phyloP scores from a whole-genome alignment of 78 protist genomes.

The Mastigamoeba balamuthi region DNA sequence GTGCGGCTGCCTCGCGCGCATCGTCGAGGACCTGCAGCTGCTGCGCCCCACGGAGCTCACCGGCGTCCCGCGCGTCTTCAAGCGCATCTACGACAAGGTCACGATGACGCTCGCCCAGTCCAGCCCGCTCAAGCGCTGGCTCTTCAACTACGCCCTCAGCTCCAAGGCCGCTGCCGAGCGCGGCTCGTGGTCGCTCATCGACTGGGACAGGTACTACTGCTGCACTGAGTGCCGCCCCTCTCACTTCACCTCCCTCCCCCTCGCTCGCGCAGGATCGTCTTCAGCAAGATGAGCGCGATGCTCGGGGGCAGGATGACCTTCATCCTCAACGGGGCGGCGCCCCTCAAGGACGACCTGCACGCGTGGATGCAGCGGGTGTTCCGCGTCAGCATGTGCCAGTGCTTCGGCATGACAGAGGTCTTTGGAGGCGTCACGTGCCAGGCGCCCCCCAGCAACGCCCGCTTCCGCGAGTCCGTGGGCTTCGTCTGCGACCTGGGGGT shows the following conservation, averaged over 20 bases:
- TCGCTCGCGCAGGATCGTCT: too few relatives aligned
- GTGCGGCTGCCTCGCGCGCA: slow-evolving; percentile 36
- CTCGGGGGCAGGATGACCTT: slow-evolving; percentile 81
- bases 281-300: slow-evolving; percentile 31
- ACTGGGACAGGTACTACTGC: too few relatives aligned
- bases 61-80: slow-evolving; percentile 90
- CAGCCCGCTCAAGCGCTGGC: slow-evolving; percentile 15
- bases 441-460: too few relatives aligned
- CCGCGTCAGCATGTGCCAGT: slow-evolving; percentile 63
- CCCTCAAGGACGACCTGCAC: too few relatives aligned
- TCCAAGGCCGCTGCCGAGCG: slow-evolving; percentile 37
- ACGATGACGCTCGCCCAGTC: slow-evolving; percentile 13
- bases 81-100: slow-evolving; percentile 62
- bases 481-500: too few relatives aligned
- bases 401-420: slow-evolving; percentile 91
- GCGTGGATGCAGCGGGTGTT: too few relatives aligned
- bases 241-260: too few relatives aligned
- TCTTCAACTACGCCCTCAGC: slow-evolving; percentile 44
- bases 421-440: slow-evolving; percentile 56
- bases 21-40: slow-evolving; percentile 60
- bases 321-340: slow-evolving; percentile 85
- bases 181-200: not conserved
- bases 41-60: slow-evolving; percentile 79
- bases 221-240: too few relatives aligned
- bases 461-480: too few relatives aligned